phyloP scores from a whole-genome alignment of 768 basidiomycete species.

The Amylocystis lapponica region DNA sequence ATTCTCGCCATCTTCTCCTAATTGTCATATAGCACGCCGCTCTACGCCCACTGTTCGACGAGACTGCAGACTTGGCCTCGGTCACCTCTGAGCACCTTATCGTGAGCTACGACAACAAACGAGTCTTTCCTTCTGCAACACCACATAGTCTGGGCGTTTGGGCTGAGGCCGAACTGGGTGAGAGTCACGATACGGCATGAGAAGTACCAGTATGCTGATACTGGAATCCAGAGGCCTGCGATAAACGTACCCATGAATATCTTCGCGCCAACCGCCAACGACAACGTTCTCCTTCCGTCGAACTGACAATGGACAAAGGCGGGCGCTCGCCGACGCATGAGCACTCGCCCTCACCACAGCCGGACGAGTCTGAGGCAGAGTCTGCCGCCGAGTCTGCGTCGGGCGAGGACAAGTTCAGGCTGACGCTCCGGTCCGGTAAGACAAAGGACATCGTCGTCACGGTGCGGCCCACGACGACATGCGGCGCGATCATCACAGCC shows the following conservation, averaged over 20 bases:
- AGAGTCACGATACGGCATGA: neutral
- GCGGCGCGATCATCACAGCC: slow-evolving; percentile 68
- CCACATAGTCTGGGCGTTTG: slow-evolving; percentile 63
- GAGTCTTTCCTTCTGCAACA: slow-evolving; percentile 64
- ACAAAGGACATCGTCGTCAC: slow-evolving; percentile 55
- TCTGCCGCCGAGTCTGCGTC: slow-evolving; percentile 13
- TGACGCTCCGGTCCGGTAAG: slow-evolving; percentile 56
- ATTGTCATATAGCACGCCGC: slow-evolving; percentile 46
- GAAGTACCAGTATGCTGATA: neutral
- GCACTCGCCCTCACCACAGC: slow-evolving; percentile 9
- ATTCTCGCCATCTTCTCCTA: neutral
- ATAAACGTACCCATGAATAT: slow-evolving; percentile 58
- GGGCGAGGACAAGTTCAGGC: slow-evolving; percentile 44
- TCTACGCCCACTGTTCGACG: slow-evolving; percentile 61
- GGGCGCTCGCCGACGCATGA: slow-evolving; percentile 7
- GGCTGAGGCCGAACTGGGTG: slow-evolving; percentile 63
- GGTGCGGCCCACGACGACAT: slow-evolving; percentile 71
- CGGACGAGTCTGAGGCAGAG: slow-evolving; percentile 18
- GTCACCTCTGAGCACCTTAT: slow-evolving; percentile 49
- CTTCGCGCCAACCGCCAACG: slow-evolving; percentile 40
- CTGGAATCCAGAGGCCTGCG: slow-evolving; percentile 69
- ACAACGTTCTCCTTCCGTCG: slow-evolving; percentile 19
- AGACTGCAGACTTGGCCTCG: slow-evolving; percentile 53
- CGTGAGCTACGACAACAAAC: slow-evolving; percentile 54
- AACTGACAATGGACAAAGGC: slow-evolving; percentile 10